Conservation (phyloP, 768 basidiomycete species). For the Tylopilus sp. region DNA sequence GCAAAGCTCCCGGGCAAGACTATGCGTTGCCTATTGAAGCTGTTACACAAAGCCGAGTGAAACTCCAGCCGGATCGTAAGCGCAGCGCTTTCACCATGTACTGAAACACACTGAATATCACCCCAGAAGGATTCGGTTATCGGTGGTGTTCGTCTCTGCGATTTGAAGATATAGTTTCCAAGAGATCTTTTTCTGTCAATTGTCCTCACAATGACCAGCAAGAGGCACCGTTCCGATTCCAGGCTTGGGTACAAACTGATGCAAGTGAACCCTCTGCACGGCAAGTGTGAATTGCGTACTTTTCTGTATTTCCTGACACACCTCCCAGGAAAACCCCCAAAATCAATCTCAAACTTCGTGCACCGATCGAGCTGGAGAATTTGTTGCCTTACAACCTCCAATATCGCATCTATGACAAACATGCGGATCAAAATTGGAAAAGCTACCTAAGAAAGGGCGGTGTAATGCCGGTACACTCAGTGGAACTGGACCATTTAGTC, state of each 20-base stretch:
- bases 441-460: conserved; percentile 93
- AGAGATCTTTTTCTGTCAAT: conserved; percentile 68
- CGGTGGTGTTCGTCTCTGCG: conserved; percentile 86
- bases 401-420: conserved; percentile 96
- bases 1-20: conserved; percentile 77
- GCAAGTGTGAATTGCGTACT: conserved; percentile 36
- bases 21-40: conserved; percentile 90
- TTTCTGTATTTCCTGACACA: conserved; percentile 3
- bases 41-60: conserved; percentile 75
- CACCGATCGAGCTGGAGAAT: conserved; percentile 95
- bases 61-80: conserved; percentile 91
- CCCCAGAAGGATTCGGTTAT: conserved; percentile 90
- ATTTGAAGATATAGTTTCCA: conserved; percentile 82
- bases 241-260: conserved; percentile 85
- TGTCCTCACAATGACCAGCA: conserved; percentile 78
- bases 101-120: conserved; percentile 1
- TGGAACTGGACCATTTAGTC: conserved; percentile 86
- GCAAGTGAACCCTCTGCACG: conserved; percentile 48
- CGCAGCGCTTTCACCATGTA: neutral
- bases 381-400: conserved; percentile 90
- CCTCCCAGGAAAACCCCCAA: conserved; percentile 72
- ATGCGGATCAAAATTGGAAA: conserved; percentile 90
- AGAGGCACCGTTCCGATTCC: conserved; percentile 93
- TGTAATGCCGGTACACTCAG: conserved; percentile 93
- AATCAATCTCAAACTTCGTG: conserved; percentile 80